These are phyloP conservation scores for Iris macrosiphon DNA, from an alignment of 106 monocot genomes.

Conservation along the genomic window DNA sequence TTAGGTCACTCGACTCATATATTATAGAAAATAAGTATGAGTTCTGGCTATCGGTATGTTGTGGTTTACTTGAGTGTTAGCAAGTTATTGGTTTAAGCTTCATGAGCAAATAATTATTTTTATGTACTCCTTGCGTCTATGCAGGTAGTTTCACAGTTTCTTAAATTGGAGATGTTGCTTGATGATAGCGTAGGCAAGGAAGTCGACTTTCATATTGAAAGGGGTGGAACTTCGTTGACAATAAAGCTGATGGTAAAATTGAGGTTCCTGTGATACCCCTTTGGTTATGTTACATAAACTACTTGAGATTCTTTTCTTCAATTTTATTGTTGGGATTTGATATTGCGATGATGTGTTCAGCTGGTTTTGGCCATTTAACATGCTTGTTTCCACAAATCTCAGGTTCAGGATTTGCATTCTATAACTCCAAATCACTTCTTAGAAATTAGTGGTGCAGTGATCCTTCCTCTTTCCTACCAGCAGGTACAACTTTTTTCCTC, in stretches of 20 bases:
- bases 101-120: too few species aligned
- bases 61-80: too few species aligned
- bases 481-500: slow-evolving; percentile 52
- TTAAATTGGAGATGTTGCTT: slow-evolving; percentile 68
- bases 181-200: slow-evolving; percentile 51
- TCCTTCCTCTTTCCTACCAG: slow-evolving; percentile 86
- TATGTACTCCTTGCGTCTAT: slow-evolving; percentile 1
- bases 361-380: too few species aligned
- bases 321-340: neutral
- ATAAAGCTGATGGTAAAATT: slow-evolving; percentile 47
- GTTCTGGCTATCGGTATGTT: too few species aligned
- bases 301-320: neutral
- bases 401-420: slow-evolving; percentile 91
- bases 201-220: slow-evolving; percentile 65
- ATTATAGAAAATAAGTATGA: too few species aligned
- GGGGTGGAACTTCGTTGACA: slow-evolving; percentile 50
- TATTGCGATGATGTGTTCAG: too few species aligned
- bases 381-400: neutral
- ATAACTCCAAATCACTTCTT: slow-evolving; percentile 79
- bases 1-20: too few species aligned
- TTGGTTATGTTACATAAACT: neutral
- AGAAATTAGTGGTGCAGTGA: slow-evolving; percentile 83
- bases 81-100: too few species aligned
- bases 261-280: neutral
- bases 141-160: slow-evolving; percentile 85